Conservation (phyloP, 371 early-diverging fungal genomes). For the Actinomucor elegans region DNA sequence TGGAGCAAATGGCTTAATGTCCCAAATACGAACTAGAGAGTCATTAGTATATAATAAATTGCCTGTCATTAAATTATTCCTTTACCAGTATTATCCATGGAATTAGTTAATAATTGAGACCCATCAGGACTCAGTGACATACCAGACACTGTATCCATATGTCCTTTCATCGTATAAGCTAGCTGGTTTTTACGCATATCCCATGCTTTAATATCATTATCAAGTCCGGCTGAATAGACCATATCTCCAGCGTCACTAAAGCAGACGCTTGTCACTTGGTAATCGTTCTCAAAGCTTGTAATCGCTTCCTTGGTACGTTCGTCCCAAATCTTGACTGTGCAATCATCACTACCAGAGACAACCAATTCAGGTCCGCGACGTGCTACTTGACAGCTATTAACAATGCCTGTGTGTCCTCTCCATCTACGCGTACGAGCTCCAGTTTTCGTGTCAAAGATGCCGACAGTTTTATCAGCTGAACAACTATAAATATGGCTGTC, state of each 20-base stretch:
- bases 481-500: conserved; percentile 72
- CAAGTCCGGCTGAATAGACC: conserved; percentile 88
- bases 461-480: conserved; percentile 71
- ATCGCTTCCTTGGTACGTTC: conserved; percentile 73
- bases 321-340: conserved; percentile 76
- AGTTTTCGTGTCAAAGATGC: conserved; percentile 78
- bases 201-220: conserved; percentile 88
- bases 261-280: conserved; percentile 79
- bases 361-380: conserved; percentile 68
- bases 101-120: conserved; percentile 74
- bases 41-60: too few species aligned
- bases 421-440: conserved; percentile 74
- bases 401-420: conserved; percentile 74
- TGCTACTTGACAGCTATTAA: conserved; percentile 72
- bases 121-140: conserved; percentile 85
- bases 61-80: too few species aligned
- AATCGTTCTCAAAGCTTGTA: conserved; percentile 66
- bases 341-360: conserved; percentile 81
- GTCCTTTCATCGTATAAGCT: conserved; percentile 75
- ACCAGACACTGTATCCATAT: conserved; percentile 91
- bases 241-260: conserved; percentile 80
- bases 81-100: conserved; percentile 90
- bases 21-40: conserved; percentile 84
- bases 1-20: conserved; percentile 86
- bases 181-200: conserved; percentile 79